Evolutionary conservation across 768 basidiomycete species (phyloP), one percentile per base, ranked within the genome.

Genomic region (Mycena polygramma): DNA sequence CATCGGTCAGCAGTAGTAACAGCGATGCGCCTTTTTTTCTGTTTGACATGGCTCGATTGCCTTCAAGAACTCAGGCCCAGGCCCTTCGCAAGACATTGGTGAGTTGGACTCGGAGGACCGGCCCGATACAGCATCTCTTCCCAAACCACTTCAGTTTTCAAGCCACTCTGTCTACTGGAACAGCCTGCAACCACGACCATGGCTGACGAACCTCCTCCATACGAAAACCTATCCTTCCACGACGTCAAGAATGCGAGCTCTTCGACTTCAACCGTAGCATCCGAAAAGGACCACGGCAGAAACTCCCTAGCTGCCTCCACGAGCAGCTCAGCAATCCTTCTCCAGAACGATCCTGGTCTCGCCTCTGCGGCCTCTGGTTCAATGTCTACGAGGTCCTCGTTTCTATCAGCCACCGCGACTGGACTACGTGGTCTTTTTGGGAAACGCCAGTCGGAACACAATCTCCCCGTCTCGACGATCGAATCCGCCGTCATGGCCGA

Each of bases 131-230:
- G 30, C 30, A 30, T 30, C 30, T 30, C 30, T 30, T 30, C 30
- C 30, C 30, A 2, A 30, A 30, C 30, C 30, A 30, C 30, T 30
- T 2, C 30, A 30, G 6, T 30, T 6, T 30, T 30, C 30, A 30
- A 30, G 30, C 30, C 30, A 30, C 30, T 30, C 30, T 30, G 30
- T 30, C 30, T 30, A 30, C 6, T 30, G 30, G 3, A 30, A 30
- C 30, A 2, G 30, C 30, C 30, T 30, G 6, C 30, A 2, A 30
- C 30, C 30, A 30, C 30, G 30, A 30, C 41, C 15, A 41, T 41
- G 41, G 41, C 41, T 41, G 51, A 39, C 19, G 63, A 64, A 19
- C 63, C 63, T 6, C 63, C 63, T 17, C 37, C 63, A 4, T 64
- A 64, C n/a, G 53, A 46, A 20, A 22, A 36, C n/a, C 36, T 45